Base-by-base conservation (phyloP, 257 asterid species). In the Petunia axillaris region DNA sequence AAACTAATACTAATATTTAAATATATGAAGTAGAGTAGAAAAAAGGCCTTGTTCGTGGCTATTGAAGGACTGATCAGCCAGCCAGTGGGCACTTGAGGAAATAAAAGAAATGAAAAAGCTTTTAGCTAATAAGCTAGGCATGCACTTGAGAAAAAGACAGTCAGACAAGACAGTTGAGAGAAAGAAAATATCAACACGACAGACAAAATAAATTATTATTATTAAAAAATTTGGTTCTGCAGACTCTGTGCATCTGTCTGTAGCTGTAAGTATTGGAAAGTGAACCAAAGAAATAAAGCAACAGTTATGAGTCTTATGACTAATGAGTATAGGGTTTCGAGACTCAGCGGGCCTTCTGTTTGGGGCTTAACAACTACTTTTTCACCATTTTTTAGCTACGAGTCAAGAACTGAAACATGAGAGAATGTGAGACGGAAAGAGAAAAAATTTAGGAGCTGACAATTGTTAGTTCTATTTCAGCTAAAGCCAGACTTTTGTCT, bases 161-260 rank as follows among this genome's bases (percentile, higher is more conserved):
- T 66, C 82, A 83, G 94, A 87, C 90, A 87, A 88, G 96, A 91
- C 91, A 84, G 86, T 86, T 87, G 88, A 88, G 81, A 83, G 65
- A 44, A 65, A 82, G 64, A 62, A 43, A 64, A 16, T 35, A 79
- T 40, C 11, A 36, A n/a, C 43, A 63, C 38, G 0, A 43, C 67
- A 71, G 58, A 4, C n/a, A 55, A 37, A 13, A 68, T n/a, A 11
- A 35, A 79, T 40, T 40, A 16, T 0, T 14, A 15, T 60, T 5
- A 46, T 59, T 59, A 59, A 52, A 64, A 38, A 54, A 46, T 44
- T 39, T 64, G 71, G 73, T 71, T 71, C 86, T 84, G 91, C 85
- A 83, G 81, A 39, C 80, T 82, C 80, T 83, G 78, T 81, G 52
- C 71, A 78, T 80, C 82, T 83, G 76, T 50, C 81, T 46, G 59